Evolutionary conservation across 257 asterid genomes (phyloP), one percentile per base, ranked within the genome.

Genomic region (Nicotiana tomentosiformis): DNA sequence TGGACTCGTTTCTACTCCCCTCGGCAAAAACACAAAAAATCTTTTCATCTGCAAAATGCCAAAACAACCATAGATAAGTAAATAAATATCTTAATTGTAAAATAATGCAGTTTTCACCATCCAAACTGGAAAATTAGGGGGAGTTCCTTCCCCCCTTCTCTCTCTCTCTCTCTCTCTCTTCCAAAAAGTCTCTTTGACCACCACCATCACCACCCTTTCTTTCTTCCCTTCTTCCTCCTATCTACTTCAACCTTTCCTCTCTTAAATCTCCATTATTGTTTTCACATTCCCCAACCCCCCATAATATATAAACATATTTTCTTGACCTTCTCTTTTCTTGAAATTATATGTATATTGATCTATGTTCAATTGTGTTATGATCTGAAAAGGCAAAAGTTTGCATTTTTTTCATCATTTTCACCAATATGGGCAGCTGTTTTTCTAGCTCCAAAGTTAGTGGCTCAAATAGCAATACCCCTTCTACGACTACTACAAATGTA

Each of bases 381-480:
- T 87, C 85, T 77, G 77, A n/a, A 78, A 72, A 72, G 61, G 7
- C 51, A 43, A 43, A 43, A 43, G 51, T 43, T 72, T 72, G 37
- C 79, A 72, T 46, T 62, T 33, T 37, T 43, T 23, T 64, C 81
- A 70, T 84, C 84, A 81, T 26, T 18, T 12, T 78, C 51, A 14
- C 15, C 49, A 81, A 86, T 81, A 92, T 92, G 97, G 97, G 97
- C 11, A 86, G 86, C 87, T 92, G 97, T 86, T 84, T 92, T 70
- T 90, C 97, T 39, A 82, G 90, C 86, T 80, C 84, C 5, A 92
- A 89, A 82, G 90, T 90, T 55, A 88, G 89, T 84, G 94, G 90
- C 43, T 84, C 92, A 58, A 90, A 91, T 72, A 89, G 90, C 90
- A 89, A 84, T 82, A 82, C 87, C 86, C 84, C 87, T 60, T 82